Evolutionary conservation across 306 rosid species (phyloP).

Genomic region (Quercus berberidifolia): DNA sequence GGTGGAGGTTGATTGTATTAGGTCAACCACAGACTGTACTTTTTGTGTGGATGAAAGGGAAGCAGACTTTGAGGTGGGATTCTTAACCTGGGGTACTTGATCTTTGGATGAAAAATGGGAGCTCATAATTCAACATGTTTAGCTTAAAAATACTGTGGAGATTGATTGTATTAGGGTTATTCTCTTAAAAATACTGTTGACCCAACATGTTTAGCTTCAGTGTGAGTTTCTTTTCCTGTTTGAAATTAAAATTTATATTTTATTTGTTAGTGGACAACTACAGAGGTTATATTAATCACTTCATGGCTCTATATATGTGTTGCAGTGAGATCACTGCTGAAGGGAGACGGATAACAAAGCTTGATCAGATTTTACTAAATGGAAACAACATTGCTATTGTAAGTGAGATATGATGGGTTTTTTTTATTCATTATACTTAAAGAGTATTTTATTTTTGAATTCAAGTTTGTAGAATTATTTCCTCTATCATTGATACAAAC

Average conservation of each 20-base stretch:
- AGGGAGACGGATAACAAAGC: conserved; percentile 96
- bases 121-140: no score
- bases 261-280: neutral
- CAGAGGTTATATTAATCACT: neutral
- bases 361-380: conserved; percentile 91
- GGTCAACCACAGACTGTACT: no score
- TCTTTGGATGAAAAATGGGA: neutral
- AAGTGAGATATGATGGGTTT: conserved; percentile 35
- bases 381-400: conserved; percentile 99
- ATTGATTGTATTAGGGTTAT: no score
- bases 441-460: neutral
- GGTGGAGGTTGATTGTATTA: no score
- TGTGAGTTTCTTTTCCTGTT: neutral
- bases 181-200: no score
- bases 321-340: conserved; percentile 88
- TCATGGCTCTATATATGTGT: conserved; percentile 9
- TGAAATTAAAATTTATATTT: neutral
- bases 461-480: neutral
- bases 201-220: no score
- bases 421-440: neutral
- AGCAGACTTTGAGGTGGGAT: no score
- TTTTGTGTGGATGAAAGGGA: no score
- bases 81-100: neutral
- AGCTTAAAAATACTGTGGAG: no score
- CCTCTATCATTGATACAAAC: neutral